Evolutionary conservation across 2,329 filamentous ascomycete species (phyloP).

Genomic region (Calonectria naviculata): DNA sequence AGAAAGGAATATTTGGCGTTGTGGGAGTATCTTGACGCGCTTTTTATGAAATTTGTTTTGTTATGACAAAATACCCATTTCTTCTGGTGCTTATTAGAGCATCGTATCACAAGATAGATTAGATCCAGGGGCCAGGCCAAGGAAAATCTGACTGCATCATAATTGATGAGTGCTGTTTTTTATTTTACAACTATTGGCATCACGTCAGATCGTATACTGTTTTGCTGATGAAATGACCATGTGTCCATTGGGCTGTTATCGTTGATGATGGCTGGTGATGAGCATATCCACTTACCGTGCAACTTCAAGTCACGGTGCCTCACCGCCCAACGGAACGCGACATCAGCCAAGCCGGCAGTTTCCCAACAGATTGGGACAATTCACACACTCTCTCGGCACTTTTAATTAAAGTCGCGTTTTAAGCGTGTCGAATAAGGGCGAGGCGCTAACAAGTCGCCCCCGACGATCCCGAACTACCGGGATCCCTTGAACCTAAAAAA

Average conservation of each 20-base stretch:
- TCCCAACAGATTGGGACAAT: neutral
- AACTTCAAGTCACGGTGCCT: neutral
- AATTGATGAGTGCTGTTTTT: neutral
- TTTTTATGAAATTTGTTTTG: neutral
- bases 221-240: too few species aligned
- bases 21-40: neutral
- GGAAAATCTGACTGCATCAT: neutral
- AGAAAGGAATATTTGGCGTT: neutral
- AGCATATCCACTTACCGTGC: neutral
- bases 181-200: too few species aligned
- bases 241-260: too few species aligned
- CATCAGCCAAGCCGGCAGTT: neutral
- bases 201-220: too few species aligned
- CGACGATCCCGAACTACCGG: constrained; percentile 1
- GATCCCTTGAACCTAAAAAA: neutral
- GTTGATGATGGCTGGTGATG: too few species aligned
- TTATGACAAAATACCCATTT: neutral
- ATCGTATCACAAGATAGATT: too few species aligned
- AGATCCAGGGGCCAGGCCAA: neutral
- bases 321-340: too few species aligned
- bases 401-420: neutral
- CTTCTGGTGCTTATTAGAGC: neutral
- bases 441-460: neutral
- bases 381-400: neutral
- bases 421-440: neutral